Evolutionary conservation across 1,139 yeast genomes (phyloP).

Genomic region (Magnusiomyces suaveolens): DNA sequence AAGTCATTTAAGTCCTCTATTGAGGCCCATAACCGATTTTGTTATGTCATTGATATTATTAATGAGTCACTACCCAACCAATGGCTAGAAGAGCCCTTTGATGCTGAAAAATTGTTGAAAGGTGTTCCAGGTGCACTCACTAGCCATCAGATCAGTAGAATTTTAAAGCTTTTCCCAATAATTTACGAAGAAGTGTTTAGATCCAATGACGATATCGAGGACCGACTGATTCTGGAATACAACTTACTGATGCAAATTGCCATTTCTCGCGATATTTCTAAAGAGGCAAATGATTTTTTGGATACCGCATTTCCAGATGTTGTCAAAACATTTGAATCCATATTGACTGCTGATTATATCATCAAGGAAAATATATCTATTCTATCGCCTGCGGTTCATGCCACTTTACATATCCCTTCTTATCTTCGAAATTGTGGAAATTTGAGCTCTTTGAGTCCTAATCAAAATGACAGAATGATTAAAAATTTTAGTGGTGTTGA

Average conservation of each 20-base stretch:
- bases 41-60: conserved; percentile 1
- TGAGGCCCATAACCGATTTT: conserved; percentile 2
- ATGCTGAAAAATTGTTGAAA: conserved; percentile 1
- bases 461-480: neutral
- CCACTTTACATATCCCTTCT: neutral
- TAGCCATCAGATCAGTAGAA: neutral
- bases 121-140: conserved; percentile 2
- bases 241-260: neutral
- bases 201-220: neutral
- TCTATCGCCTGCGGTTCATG: neutral
- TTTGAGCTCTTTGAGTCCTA: neutral
- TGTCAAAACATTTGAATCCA: neutral
- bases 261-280: neutral
- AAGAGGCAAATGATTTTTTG: neutral
- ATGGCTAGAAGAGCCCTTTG: conserved; percentile 1
- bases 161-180: neutral
- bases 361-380: neutral
- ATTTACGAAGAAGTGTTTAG: neutral
- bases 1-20: neutral
- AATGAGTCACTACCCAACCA: neutral
- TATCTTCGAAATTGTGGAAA: conserved; percentile 1
- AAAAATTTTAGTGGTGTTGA: neutral
- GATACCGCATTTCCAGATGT: conserved; percentile 1
- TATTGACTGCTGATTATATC: neutral
- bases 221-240: neutral